Evolutionary conservation across 495 filamentous ascomycete species (phyloP), one percentile per base, ranked within the genome.

Genomic region (Oidiodendron maius): DNA sequence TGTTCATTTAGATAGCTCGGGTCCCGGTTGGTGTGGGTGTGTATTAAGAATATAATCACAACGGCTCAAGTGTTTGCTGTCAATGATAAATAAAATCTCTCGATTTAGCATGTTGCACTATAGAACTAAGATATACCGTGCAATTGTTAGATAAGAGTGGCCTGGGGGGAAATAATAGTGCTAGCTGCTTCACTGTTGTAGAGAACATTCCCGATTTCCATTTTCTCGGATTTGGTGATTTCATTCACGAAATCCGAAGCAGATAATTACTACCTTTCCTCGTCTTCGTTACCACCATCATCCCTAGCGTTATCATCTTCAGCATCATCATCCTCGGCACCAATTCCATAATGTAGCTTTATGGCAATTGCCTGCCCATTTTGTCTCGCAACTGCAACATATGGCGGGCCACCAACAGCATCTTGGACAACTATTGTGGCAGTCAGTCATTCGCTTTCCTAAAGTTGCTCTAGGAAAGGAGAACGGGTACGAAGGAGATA

Each of bases 41-140:
- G 57, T 83, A 96, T 96, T 75, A 96, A 96, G 71, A 95, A 96
- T 64, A 86, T 83, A 4, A 84, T 95, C 36, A 78, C 87, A 44
- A 91, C 88, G 2, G 87, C 90, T 1, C 90, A 95, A 63, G 84
- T 85, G 0, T 72, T 95, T 12, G 90, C 90, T 3, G 78, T 93
- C 49, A 86, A 88, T 53, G n/a, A n/a, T n/a, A n/a, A n/a, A n/a
- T n/a, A n/a, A n/a, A n/a, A n/a, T n/a, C n/a, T n/a, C n/a, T n/a
- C n/a, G n/a, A n/a, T n/a, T n/a, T n/a, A n/a, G n/a, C n/a, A n/a
- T n/a, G n/a, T n/a, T n/a, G n/a, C n/a, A n/a, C n/a, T n/a, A n/a
- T n/a, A n/a, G n/a, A n/a, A n/a, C n/a, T n/a, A n/a, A n/a, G n/a
- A n/a, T n/a, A n/a, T n/a, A n/a, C n/a, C n/a, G n/a, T n/a, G n/a